Percentiles rank a stretch among this genome's conserved stretches.
These are phyloP conservation scores for Parmelia sp. DNA, from an alignment of 495 filamentous ascomycete genomes.

Conservation along the genomic window DNA sequence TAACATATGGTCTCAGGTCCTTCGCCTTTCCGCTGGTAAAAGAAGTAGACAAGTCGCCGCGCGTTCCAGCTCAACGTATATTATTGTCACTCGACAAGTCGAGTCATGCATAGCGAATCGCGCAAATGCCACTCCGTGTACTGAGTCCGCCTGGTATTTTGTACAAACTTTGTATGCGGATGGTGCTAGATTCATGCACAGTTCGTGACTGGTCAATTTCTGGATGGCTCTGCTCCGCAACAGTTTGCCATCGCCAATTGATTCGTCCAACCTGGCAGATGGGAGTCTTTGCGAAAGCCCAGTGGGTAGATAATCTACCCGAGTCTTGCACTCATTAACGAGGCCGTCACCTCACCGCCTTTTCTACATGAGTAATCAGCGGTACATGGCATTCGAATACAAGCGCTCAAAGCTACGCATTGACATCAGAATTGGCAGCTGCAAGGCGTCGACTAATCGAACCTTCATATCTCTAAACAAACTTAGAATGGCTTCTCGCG, in stretches of 20 bases:
- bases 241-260: not conserved
- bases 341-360: not conserved
- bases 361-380: not conserved
- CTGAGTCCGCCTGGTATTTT: not conserved
- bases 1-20: not conserved
- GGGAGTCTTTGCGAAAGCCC: not conserved
- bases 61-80: not conserved
- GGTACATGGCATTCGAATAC: not conserved
- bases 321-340: not conserved
- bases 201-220: not conserved
- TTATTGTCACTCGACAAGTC: not conserved
- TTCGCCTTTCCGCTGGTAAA: not conserved
- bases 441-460: not conserved
- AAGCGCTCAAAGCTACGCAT: constrained; percentile 6
- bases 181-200: not conserved
- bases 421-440: not conserved
- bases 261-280: not conserved
- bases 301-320: not conserved
- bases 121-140: not conserved
- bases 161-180: not conserved
- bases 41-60: not conserved
- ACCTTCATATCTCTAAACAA: too few species aligned
- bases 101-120: not conserved
- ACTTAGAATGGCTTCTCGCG: not conserved
- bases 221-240: not conserved